These are phyloP conservation scores for Euphorbia lathyris DNA, from an alignment of 345 rosid genomes.

Conservation along the genomic window DNA sequence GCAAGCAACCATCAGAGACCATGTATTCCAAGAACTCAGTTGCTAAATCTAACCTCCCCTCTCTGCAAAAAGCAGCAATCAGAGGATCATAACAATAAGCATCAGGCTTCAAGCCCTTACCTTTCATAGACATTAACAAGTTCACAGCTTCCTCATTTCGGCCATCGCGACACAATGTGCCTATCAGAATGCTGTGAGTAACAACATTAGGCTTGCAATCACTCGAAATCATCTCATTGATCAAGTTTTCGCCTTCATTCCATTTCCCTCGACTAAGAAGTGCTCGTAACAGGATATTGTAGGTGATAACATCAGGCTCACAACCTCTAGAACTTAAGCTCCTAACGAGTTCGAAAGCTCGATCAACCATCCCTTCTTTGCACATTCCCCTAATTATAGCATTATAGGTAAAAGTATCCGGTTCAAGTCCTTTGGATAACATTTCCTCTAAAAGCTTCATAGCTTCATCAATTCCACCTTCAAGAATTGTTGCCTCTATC, in stretches of 20 bases:
- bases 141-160: slow-evolving; percentile 55
- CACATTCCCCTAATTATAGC: slow-evolving; percentile 75
- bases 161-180: slow-evolving; percentile 63
- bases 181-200: slow-evolving; percentile 70
- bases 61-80: slow-evolving; percentile 73
- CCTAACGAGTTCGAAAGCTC: slow-evolving; percentile 53
- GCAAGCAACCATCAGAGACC: slow-evolving; percentile 79
- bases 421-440: slow-evolving; percentile 57
- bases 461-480: slow-evolving; percentile 56
- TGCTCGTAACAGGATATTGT: slow-evolving; percentile 60
- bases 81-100: slow-evolving; percentile 77
- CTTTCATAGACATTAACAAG: slow-evolving; percentile 54
- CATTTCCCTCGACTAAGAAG: slow-evolving; percentile 65
- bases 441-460: slow-evolving; percentile 82
- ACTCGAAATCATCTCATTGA: slow-evolving; percentile 54
- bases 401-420: slow-evolving; percentile 67
- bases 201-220: slow-evolving; percentile 63
- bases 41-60: slow-evolving; percentile 68
- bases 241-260: slow-evolving; percentile 60
- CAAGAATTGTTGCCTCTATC: slow-evolving; percentile 65
- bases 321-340: slow-evolving; percentile 49
- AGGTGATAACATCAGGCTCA: slow-evolving; percentile 64
- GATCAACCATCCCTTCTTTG: slow-evolving; percentile 56
- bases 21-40: slow-evolving; percentile 63
- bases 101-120: slow-evolving; percentile 62